Conservation (phyloP, 352 stramenopile genomes). For the Globisporangium alternatum region DNA sequence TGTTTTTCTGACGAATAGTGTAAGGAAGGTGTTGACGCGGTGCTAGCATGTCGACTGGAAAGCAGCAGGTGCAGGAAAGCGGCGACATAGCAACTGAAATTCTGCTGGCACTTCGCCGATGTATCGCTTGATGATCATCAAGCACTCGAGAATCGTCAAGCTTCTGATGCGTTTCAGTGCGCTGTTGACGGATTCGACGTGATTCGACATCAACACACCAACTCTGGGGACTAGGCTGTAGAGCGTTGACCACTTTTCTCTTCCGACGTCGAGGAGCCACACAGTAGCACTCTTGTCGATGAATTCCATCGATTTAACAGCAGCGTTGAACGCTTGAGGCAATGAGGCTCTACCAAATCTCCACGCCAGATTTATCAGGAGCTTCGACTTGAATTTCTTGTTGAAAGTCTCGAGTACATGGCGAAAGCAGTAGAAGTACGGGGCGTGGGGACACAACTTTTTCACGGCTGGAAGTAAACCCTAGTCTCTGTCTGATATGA, state of each 20-base stretch:
- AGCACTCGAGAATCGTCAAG: neutral
- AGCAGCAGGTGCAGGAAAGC: neutral
- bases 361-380: neutral
- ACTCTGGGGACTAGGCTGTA: neutral
- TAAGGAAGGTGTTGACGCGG: neutral
- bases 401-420: slow-evolving; percentile 19
- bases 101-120: neutral
- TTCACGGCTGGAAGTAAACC: neutral
- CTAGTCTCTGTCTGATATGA: neutral
- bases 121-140: neutral
- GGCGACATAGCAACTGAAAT: neutral
- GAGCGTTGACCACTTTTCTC: neutral
- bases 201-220: neutral
- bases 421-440: slow-evolving; percentile 13
- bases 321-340: neutral
- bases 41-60: neutral
- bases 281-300: neutral
- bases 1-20: neutral
- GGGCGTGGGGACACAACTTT: neutral
- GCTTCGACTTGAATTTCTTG: slow-evolving; percentile 12
- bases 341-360: neutral
- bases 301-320: neutral
- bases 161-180: neutral
- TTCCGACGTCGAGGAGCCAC: neutral
- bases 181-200: neutral